A percentile compares a stretch with the other conserved stretches of the same genome.
Evolutionary conservation across 352 stramenopile species (phyloP).

Genomic region (Phytophthora idaei): DNA sequence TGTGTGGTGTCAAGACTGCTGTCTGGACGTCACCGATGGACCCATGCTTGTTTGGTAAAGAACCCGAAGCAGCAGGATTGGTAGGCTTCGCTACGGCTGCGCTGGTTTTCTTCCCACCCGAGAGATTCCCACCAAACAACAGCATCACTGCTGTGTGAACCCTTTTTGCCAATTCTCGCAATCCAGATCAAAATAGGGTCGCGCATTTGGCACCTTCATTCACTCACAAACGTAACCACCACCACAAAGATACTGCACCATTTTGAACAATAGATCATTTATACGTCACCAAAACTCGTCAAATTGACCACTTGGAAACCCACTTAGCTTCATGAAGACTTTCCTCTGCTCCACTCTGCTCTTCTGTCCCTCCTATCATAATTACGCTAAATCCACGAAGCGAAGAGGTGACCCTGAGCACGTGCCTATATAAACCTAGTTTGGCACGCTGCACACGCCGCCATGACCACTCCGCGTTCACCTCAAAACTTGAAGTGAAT

Average conservation of each 20-base stretch:
- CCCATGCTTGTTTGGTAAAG: not conserved
- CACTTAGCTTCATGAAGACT: constrained; percentile 33
- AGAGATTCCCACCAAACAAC: constrained; percentile 73
- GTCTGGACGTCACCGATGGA: constrained; percentile 1
- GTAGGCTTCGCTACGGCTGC: constrained; percentile 11
- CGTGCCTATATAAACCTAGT: constrained; percentile 28
- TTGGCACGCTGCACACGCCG: constrained; percentile 12
- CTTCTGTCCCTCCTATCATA: constrained; percentile 32
- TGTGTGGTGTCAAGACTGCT: constrained; percentile 49
- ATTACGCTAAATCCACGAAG: constrained; percentile 1
- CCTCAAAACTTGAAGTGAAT: constrained; percentile 79
- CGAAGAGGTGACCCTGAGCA: constrained; percentile 11
- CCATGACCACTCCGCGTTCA: not conserved
- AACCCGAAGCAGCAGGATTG: not conserved
- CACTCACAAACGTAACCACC: too few species aligned
- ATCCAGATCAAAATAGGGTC: too few species aligned
- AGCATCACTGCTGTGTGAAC: constrained; percentile 42
- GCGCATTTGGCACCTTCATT: too few species aligned
- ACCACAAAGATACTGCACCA: not conserved
- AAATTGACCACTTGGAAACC: constrained; percentile 28
- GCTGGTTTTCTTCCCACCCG: constrained; percentile 31
- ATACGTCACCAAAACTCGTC: constrained; percentile 26
- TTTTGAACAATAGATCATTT: constrained; percentile 1
- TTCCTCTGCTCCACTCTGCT: constrained; percentile 21
- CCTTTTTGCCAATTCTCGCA: too few species aligned